Evolutionary conservation across 306 rosid species (phyloP), one percentile per base, ranked within the genome.

Genomic region (Rosa chinensis): DNA sequence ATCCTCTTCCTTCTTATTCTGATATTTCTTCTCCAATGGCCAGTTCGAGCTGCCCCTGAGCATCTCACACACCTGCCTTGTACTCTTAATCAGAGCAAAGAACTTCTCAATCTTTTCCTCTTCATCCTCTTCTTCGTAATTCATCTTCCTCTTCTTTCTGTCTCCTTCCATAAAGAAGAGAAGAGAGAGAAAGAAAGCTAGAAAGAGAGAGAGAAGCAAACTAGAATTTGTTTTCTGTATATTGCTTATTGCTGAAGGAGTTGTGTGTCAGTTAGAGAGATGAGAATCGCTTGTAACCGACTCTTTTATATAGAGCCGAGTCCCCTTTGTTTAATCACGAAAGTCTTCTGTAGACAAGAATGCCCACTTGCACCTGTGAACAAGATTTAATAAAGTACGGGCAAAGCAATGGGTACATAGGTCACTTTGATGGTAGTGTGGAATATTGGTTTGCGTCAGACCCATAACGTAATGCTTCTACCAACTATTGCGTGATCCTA

Each of bases 11-110:
- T 35, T 25, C 3, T 32, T 56, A 50, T 40, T 73, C 74, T 32
- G 55, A 0, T 74, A 79, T 55, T 76, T 61, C 28, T 84, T 74
- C 66, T 77, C 64, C 43, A 47, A 18, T 9, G 80, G 16, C 7
- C 63, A 73, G 50, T 43, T 76, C 0, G 81, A 70, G 11, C 48
- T 74, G 16, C 69, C 69, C 32, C 55, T 84, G 55, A 74, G 56
- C 69, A 79, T 86, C 50, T 91, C 82, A 0, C 86, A 87, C 32
- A 67, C 83, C 52, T 85, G 88, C 66, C 85, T 91, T 40, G 93
- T 88, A 78, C 92, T 92, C 80, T 87, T 84, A 25, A 94, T 82
- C 86, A 94, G 83, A 42, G 91, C 89, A 78, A 87, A 91, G 81
- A 94, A 94, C 84, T 82, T 79, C 76, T 92, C 89, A 75, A 94